Percentiles rank a stretch among this genome's conserved stretches.
These are phyloP conservation scores for Ustilaginoidea virens DNA, from an alignment of 2,329 filamentous ascomycete species.

Conservation along the genomic window DNA sequence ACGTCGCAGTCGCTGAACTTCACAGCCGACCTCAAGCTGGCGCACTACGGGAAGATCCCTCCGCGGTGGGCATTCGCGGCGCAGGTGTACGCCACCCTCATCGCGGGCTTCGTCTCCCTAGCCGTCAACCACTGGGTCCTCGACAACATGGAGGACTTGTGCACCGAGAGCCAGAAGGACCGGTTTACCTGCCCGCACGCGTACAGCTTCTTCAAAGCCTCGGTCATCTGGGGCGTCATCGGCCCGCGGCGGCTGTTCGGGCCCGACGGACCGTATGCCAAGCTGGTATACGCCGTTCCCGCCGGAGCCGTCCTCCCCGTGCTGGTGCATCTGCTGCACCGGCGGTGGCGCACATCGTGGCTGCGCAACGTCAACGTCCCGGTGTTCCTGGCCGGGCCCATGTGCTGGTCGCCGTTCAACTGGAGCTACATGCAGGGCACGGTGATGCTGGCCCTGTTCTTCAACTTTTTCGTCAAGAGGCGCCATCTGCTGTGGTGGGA, in stretches of 20 bases:
- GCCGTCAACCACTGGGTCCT: conserved; percentile 20
- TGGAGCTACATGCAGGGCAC: conserved; percentile 18
- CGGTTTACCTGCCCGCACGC: conserved; percentile 27
- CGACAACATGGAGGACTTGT: conserved; percentile 31
- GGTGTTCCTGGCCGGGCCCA: conserved; percentile 15
- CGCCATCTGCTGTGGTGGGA: conserved; percentile 14
- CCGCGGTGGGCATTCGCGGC: conserved; percentile 26
- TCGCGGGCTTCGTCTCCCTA: conserved; percentile 28
- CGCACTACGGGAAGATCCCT: conserved; percentile 23
- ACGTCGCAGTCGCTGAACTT: conserved; percentile 25
- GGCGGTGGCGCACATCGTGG: conserved; percentile 12
- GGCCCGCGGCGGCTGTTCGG: conserved; percentile 40
- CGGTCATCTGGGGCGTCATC: conserved; percentile 40
- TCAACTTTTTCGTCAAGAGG: conserved; percentile 12
- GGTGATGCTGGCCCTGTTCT: conserved; percentile 13
- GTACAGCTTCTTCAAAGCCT: conserved; percentile 31
- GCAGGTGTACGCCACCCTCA: conserved; percentile 26
- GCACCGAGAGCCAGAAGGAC: conserved; percentile 24
- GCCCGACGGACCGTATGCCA: conserved; percentile 29
- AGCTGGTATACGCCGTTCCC: conserved; percentile 37
- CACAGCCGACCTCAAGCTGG: conserved; percentile 29
- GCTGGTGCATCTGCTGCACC: conserved; percentile 21
- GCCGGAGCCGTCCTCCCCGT: conserved; percentile 32
- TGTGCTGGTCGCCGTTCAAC: conserved; percentile 16
- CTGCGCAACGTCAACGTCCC: conserved; percentile 15